A percentile compares a stretch with the other conserved stretches of the same genome.
Evolutionary conservation across 176 grass and related monocot genomes (phyloP).

Genomic region (Elaeis guineensis): DNA sequence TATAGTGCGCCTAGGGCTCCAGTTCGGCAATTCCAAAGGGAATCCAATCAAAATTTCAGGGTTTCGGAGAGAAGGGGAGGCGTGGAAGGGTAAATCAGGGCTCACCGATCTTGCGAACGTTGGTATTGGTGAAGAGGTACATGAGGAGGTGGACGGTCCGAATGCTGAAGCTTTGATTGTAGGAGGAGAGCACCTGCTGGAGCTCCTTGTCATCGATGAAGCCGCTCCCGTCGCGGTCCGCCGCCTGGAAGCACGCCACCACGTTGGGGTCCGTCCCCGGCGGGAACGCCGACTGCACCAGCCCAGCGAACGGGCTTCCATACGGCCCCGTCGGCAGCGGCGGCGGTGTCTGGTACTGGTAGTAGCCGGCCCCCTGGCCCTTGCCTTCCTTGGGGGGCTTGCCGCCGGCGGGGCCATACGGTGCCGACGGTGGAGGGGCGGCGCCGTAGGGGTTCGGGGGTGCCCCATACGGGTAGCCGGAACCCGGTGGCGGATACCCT

Average conservation of each 20-base stretch:
- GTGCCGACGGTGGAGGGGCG: neutral
- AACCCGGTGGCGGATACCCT: conserved; percentile 20
- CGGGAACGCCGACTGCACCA: conserved; percentile 62
- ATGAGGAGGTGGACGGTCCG: conserved; percentile 94
- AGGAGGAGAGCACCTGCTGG: conserved; percentile 70
- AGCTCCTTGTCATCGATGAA: conserved; percentile 95
- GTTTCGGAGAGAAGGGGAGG: neutral
- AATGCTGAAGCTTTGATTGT: conserved; percentile 81
- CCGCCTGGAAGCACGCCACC: conserved; percentile 86
- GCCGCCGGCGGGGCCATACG: neutral
- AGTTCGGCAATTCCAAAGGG: too few relatives aligned
- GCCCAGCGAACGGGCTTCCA: conserved; percentile 45
- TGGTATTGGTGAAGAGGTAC: conserved; percentile 90
- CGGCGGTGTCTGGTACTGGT: neutral
- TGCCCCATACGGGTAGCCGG: conserved; percentile 19
- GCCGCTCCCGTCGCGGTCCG: conserved; percentile 81
- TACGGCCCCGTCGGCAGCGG: neutral
- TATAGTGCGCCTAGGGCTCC: too few relatives aligned
- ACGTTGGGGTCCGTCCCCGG: conserved; percentile 87
- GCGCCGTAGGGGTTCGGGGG: conserved; percentile 5
- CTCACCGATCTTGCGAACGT: conserved; percentile 74
- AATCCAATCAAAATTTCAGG: too few relatives aligned
- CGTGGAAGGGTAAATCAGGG: neutral
- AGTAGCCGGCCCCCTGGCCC: neutral
- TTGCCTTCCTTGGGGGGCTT: conserved; percentile 14